phyloP scores from a whole-genome alignment of 305 asterid species.

The Fraxinus velutina region DNA sequence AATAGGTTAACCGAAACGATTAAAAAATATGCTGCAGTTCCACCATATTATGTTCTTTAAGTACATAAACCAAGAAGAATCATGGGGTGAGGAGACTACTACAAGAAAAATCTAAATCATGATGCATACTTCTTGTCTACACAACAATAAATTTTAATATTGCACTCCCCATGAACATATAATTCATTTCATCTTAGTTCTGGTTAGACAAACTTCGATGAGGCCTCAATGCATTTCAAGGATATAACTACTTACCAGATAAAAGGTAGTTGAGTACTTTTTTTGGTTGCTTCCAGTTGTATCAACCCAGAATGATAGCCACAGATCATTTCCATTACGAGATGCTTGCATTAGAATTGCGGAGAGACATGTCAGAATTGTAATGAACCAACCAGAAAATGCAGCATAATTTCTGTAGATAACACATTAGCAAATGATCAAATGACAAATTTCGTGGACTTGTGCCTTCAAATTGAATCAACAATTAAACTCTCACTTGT shows the following conservation, averaged over 20 bases:
- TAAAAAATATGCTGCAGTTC: not conserved
- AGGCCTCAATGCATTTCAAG: not conserved
- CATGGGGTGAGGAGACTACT: not conserved
- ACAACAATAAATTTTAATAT: not conserved
- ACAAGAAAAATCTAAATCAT: not conserved
- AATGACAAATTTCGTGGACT: not conserved
- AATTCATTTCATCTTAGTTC: not conserved
- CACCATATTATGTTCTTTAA: not conserved
- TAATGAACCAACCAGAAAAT: conserved; percentile 74
- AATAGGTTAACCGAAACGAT: conserved; percentile 14
- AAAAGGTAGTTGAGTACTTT: conserved; percentile 64
- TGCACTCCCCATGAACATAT: not conserved
- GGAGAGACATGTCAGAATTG: conserved; percentile 58
- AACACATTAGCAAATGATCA: conserved; percentile 21
- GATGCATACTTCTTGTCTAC: not conserved
- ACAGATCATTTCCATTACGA: conserved; percentile 92
- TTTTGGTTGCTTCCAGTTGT: conserved; percentile 48
- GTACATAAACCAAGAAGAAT: not conserved
- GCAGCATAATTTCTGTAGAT: conserved; percentile 79
- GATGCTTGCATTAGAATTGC: conserved; percentile 96
- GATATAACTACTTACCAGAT: conserved; percentile 54
- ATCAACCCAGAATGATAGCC: conserved; percentile 98
- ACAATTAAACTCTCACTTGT: conserved; percentile 56
- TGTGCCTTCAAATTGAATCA: not conserved
- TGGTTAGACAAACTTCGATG: not conserved